Conservation (phyloP, 352 stramenopile species). For the Phytopythium chamaehyphon region DNA sequence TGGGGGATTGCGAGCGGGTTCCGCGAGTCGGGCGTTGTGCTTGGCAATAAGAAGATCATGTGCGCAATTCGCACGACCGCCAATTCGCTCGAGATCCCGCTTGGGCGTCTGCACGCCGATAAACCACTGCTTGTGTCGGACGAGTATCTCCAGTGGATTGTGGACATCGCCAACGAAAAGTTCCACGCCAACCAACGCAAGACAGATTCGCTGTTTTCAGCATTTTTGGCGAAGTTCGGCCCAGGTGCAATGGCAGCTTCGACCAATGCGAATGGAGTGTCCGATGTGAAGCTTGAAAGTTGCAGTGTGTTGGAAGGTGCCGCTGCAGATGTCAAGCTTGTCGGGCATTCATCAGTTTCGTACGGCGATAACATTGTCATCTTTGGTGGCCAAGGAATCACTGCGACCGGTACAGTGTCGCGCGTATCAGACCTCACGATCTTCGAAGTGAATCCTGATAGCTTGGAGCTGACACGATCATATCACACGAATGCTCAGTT, state of each 20-base stretch:
- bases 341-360: conserved; percentile 59
- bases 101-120: conserved; percentile 32
- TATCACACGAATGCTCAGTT: conserved; percentile 27
- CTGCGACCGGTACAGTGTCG: conserved; percentile 48
- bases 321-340: conserved; percentile 35
- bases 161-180: conserved; percentile 83
- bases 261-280: not conserved
- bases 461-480: conserved; percentile 21
- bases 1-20: conserved; percentile 81
- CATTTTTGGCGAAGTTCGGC: conserved; percentile 50
- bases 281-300: conserved; percentile 14
- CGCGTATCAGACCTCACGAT: conserved; percentile 52
- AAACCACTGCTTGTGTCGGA: conserved; percentile 60
- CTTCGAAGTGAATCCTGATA: conserved; percentile 14
- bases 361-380: conserved; percentile 43
- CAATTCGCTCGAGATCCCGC: conserved; percentile 85
- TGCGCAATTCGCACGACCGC: conserved; percentile 88
- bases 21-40: conserved; percentile 85
- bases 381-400: conserved; percentile 67
- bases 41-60: conserved; percentile 88
- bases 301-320: conserved; percentile 16
- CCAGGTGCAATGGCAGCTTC: not conserved
- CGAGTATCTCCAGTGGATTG: conserved; percentile 67
- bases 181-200: conserved; percentile 75
- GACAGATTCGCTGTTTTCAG: conserved; percentile 61